phyloP scores from a whole-genome alignment of 2,329 filamentous ascomycete species.

The Blumeriella jaapii region DNA sequence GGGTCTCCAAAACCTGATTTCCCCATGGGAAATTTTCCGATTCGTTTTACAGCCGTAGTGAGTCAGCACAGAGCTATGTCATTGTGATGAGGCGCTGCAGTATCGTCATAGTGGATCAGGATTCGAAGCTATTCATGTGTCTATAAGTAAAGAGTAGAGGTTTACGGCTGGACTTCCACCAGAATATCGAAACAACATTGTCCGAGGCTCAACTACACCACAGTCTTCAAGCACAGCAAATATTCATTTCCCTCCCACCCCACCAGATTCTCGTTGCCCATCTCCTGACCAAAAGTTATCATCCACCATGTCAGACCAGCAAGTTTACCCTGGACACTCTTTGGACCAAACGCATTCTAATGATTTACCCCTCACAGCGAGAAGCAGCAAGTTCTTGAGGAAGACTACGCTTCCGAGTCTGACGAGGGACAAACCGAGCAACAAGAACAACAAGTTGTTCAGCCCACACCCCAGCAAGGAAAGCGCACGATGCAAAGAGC shows the following conservation, averaged over 20 bases:
- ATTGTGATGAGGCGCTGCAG: too few relatives aligned
- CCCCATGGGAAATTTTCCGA: too few relatives aligned
- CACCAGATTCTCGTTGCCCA: conserved; percentile 6
- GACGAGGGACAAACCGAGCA: conserved; percentile 15
- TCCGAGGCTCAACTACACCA: too few relatives aligned
- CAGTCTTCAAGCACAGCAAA: not conserved
- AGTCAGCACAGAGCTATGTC: too few relatives aligned
- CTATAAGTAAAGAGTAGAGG: too few relatives aligned
- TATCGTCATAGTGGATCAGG: too few relatives aligned
- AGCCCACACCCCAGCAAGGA: conserved; percentile 14
- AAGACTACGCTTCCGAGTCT: conserved; percentile 21
- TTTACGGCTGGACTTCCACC: too few relatives aligned
- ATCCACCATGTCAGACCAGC: conserved; percentile 22
- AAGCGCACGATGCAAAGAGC: conserved; percentile 28
- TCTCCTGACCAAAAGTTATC: conserved; percentile 1
- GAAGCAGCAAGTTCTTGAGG: conserved; percentile 19
- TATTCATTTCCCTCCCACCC: conserved; percentile 9
- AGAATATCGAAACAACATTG: too few relatives aligned
- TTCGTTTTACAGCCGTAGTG: too few relatives aligned
- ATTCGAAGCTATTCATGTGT: too few relatives aligned
- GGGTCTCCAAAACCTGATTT: conserved; percentile 3
- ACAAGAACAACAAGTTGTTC: conserved; percentile 12
- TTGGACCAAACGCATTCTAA: too few relatives aligned
- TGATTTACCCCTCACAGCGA: too few relatives aligned
- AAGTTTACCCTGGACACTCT: conserved; percentile 4